phyloP scores from a whole-genome alignment of 164 flowering plant genomes.

The Magnolia sinica region DNA sequence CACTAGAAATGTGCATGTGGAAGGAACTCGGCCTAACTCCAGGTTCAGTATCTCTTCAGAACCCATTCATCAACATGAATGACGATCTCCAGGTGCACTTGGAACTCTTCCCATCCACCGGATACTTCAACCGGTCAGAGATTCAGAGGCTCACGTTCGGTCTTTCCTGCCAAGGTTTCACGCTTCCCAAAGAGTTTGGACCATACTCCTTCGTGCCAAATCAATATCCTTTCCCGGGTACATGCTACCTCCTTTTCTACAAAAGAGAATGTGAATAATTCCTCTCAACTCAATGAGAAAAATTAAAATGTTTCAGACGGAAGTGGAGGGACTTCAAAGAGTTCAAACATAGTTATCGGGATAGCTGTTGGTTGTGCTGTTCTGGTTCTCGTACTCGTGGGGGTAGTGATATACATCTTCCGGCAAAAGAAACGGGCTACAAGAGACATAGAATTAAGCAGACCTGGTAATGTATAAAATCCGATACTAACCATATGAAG shows the following conservation, averaged over 20 bases:
- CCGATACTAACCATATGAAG: background rate
- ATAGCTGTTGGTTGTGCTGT: constrained; percentile 44
- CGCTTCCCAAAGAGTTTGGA: constrained; percentile 60
- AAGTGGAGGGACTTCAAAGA: constrained; percentile 23
- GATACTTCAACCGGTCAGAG: constrained; percentile 60
- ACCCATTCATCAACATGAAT: constrained; percentile 59
- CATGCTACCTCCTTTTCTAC: background rate
- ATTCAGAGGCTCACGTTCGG: constrained; percentile 60
- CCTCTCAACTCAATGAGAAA: background rate
- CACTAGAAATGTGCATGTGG: constrained; percentile 73
- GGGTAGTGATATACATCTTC: constrained; percentile 52
- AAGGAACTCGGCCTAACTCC: constrained; percentile 53
- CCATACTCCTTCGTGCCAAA: constrained; percentile 58
- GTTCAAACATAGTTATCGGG: constrained; percentile 37
- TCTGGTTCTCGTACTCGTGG: constrained; percentile 46
- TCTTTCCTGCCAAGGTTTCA: constrained; percentile 56
- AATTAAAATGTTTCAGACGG: constrained; percentile 28
- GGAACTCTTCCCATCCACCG: constrained; percentile 62
- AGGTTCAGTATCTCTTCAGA: constrained; percentile 75
- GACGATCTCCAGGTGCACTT: constrained; percentile 76
- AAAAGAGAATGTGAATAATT: constrained; percentile 4
- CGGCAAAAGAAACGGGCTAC: constrained; percentile 74
- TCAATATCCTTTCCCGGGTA: constrained; percentile 60
- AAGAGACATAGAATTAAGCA: constrained; percentile 54
- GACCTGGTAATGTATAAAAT: constrained; percentile 45